phyloP scores from a whole-genome alignment of 2,329 filamentous ascomycete genomes.

The Neocucurbitaria cava region DNA sequence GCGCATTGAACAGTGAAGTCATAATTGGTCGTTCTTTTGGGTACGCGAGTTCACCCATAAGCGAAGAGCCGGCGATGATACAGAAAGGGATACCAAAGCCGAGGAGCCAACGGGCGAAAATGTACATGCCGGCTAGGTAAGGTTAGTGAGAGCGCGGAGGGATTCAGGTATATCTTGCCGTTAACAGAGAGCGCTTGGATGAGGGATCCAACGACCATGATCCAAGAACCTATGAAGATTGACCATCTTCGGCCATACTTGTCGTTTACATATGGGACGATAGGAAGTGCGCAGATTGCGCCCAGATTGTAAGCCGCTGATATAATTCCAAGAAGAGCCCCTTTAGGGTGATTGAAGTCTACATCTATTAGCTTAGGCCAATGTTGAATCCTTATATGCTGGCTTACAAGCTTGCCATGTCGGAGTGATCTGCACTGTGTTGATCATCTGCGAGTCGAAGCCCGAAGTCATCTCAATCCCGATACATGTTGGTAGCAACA shows the following conservation, averaged over 20 bases:
- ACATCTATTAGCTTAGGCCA: neutral
- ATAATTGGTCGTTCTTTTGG: constrained; percentile 71
- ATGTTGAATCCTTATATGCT: neutral
- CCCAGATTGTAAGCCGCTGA: constrained; percentile 54
- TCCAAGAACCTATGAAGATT: constrained; percentile 50
- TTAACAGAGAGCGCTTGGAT: constrained; percentile 33
- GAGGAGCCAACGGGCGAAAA: constrained; percentile 66
- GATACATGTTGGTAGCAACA: constrained; percentile 43
- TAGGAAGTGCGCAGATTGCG: constrained; percentile 45
- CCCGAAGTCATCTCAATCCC: constrained; percentile 45
- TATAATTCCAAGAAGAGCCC: constrained; percentile 51
- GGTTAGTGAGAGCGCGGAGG: constrained; percentile 3
- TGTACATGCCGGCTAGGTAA: constrained; percentile 55
- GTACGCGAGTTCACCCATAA: constrained; percentile 70
- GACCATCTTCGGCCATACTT: constrained; percentile 50
- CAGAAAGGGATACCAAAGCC: constrained; percentile 72
- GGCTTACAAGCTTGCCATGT: constrained; percentile 36
- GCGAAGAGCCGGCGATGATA: constrained; percentile 68
- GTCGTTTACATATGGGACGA: constrained; percentile 50
- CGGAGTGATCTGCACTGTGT: constrained; percentile 37
- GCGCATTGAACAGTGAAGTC: constrained; percentile 70
- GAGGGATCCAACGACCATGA: constrained; percentile 53
- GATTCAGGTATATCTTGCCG: constrained; percentile 9
- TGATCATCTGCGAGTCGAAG: constrained; percentile 45
- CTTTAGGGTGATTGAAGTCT: constrained; percentile 43